These are phyloP conservation scores for Vigna reflexopilosa DNA, from an alignment of 306 rosid species.

Conservation along the genomic window DNA sequence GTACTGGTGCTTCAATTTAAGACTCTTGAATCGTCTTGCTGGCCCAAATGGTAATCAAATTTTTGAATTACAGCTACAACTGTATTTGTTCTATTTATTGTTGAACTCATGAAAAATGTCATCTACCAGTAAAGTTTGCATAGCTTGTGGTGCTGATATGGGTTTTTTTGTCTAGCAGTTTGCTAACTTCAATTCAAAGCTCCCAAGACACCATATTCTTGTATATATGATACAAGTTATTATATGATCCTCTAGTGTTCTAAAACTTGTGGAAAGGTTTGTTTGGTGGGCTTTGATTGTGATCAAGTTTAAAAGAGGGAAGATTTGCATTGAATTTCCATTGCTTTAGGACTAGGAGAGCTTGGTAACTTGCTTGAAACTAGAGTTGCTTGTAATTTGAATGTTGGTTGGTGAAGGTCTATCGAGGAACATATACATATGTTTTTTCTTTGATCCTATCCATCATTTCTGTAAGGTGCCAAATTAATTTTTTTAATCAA, in stretches of 20 bases:
- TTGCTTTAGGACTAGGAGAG: conserved; percentile 22
- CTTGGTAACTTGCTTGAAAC: conserved; percentile 15
- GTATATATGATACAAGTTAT: conserved; percentile 1
- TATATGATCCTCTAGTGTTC: not conserved
- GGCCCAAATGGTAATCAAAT: conserved; percentile 24
- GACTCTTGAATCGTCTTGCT: conserved; percentile 22
- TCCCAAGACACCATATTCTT: conserved; percentile 8
- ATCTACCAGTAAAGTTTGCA: not conserved
- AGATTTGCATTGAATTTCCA: conserved; percentile 4
- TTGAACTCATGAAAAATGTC: not conserved
- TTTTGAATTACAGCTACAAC: conserved; percentile 24
- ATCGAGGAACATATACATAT: conserved; percentile 1
- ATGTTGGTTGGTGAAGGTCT: conserved; percentile 16
- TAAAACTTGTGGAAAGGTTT: not conserved
- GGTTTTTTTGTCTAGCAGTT: conserved; percentile 5
- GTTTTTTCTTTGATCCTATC: conserved; percentile 1
- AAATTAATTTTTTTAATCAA: not conserved
- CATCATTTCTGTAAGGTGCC: not conserved
- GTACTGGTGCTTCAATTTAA: conserved; percentile 15
- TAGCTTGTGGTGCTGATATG: conserved; percentile 13
- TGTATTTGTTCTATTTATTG: conserved; percentile 8
- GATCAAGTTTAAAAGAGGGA: not conserved
- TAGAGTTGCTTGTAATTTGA: not conserved
- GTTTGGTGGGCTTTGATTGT: conserved; percentile 25
- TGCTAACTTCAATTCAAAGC: conserved; percentile 18